These are phyloP conservation scores for Nemania sp. DNA, from an alignment of 2,329 filamentous ascomycete genomes.

Conservation along the genomic window DNA sequence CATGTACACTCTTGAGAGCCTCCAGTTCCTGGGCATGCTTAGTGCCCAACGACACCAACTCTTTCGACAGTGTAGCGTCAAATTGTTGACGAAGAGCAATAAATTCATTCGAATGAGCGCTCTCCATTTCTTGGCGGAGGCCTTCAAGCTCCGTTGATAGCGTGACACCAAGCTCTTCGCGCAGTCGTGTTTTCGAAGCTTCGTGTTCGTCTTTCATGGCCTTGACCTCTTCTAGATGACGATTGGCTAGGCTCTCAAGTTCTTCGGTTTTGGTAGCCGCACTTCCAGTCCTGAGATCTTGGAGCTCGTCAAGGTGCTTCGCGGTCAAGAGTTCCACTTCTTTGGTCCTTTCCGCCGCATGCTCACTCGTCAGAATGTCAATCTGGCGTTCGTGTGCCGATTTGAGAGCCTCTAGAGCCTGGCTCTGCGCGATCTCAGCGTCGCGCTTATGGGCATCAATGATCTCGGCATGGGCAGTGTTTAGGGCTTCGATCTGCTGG, in stretches of 20 bases:
- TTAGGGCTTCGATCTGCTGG: slow-evolving; percentile 38
- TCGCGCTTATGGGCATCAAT: slow-evolving; percentile 40
- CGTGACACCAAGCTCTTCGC: slow-evolving; percentile 20
- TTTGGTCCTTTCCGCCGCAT: slow-evolving; percentile 29
- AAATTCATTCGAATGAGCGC: slow-evolving; percentile 31
- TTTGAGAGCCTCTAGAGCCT: slow-evolving; percentile 36
- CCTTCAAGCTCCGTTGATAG: slow-evolving; percentile 19
- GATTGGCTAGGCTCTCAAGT: slow-evolving; percentile 21
- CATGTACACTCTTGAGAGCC: slow-evolving; percentile 23
- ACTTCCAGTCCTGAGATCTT: slow-evolving; percentile 29
- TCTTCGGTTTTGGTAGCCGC: slow-evolving; percentile 28
- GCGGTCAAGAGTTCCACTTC: slow-evolving; percentile 32
- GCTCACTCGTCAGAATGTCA: slow-evolving; percentile 34
- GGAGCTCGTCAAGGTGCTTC: slow-evolving; percentile 32
- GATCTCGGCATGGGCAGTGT: slow-evolving; percentile 38
- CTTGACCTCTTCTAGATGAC: slow-evolving; percentile 31
- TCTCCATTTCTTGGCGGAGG: slow-evolving; percentile 27
- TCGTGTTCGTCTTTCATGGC: slow-evolving; percentile 26
- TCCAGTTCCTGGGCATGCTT: slow-evolving; percentile 25
- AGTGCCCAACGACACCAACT: slow-evolving; percentile 27
- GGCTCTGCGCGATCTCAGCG: slow-evolving; percentile 31
- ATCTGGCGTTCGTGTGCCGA: slow-evolving; percentile 36
- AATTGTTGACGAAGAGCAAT: slow-evolving; percentile 22
- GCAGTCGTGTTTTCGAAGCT: slow-evolving; percentile 19
- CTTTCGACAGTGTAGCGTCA: slow-evolving; percentile 26